These are phyloP conservation scores for Phytopythium helicoides DNA, from an alignment of 352 stramenopile species.

Conservation along the genomic window DNA sequence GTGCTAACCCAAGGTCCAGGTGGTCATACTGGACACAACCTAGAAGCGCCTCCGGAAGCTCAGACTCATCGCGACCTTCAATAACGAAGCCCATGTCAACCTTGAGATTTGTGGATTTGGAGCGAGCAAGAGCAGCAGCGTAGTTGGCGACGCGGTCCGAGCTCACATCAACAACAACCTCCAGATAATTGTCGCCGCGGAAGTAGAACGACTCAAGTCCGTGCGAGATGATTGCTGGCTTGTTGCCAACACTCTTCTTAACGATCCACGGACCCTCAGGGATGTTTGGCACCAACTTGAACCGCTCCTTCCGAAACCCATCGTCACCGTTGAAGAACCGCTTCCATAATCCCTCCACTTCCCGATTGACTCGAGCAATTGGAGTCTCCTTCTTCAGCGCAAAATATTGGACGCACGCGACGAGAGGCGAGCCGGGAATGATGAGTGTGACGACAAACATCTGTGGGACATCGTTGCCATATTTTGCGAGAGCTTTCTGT, in stretches of 20 bases:
- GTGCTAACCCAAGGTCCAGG: slow-evolving; percentile 61
- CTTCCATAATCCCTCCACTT: slow-evolving; percentile 53
- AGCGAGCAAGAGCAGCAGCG: slow-evolving; percentile 72
- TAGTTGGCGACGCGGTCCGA: slow-evolving; percentile 75
- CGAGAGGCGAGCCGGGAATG: slow-evolving; percentile 58
- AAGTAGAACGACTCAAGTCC: slow-evolving; percentile 63
- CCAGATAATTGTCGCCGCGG: slow-evolving; percentile 59
- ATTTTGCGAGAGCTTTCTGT: slow-evolving; percentile 58
- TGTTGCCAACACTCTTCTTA: slow-evolving; percentile 74
- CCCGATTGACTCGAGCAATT: slow-evolving; percentile 10
- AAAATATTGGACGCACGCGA: slow-evolving; percentile 79
- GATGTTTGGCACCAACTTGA: slow-evolving; percentile 82
- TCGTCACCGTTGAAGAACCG: slow-evolving; percentile 63
- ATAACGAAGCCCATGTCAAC: slow-evolving; percentile 83
- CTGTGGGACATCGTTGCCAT: slow-evolving; percentile 59
- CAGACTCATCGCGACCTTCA: slow-evolving; percentile 59
- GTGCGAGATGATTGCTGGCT: slow-evolving; percentile 75
- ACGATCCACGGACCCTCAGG: slow-evolving; percentile 80
- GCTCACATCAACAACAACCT: slow-evolving; percentile 76
- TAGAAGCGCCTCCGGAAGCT: slow-evolving; percentile 81
- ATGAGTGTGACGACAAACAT: slow-evolving; percentile 77
- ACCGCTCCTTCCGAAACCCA: slow-evolving; percentile 60
- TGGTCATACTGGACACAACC: slow-evolving; percentile 77
- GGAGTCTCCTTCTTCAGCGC: slow-evolving; percentile 35
- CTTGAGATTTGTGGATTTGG: slow-evolving; percentile 56